Evolutionary conservation across 768 basidiomycete species (phyloP).

Genomic region (Rhizopogon rudus): DNA sequence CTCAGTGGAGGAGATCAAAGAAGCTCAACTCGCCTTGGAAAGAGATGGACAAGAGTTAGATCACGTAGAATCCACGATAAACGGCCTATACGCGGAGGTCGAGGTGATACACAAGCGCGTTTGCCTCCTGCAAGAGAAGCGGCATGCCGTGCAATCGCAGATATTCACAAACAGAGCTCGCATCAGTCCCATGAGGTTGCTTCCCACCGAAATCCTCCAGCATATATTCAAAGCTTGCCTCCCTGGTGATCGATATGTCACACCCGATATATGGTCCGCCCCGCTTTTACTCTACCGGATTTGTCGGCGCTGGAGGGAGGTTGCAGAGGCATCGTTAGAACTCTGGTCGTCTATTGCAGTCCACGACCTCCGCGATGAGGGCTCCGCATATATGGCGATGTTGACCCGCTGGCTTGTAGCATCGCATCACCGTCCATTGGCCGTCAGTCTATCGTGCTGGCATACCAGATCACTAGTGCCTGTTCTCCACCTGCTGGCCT

Average conservation of each 20-base stretch:
- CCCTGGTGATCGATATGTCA: slow-evolving; percentile 15
- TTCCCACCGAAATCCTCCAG: slow-evolving; percentile 28
- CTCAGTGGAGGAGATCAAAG: not conserved
- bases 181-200: slow-evolving; percentile 21
- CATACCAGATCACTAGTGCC: too few relatives aligned
- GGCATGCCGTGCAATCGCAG: slow-evolving; percentile 11
- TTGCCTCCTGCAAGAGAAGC: slow-evolving; percentile 14
- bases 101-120: not conserved
- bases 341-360: slow-evolving; percentile 24
- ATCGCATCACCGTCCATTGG: too few relatives aligned
- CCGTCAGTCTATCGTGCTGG: too few relatives aligned
- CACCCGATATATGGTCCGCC: slow-evolving; percentile 16
- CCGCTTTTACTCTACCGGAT: slow-evolving; percentile 29
- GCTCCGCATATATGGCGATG: too few relatives aligned
- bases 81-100: not conserved
- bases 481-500: too few relatives aligned
- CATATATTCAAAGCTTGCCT: slow-evolving; percentile 26
- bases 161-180: slow-evolving; percentile 18
- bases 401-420: too few relatives aligned
- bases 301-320: slow-evolving; percentile 27
- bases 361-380: too few relatives aligned
- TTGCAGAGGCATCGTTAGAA: slow-evolving; percentile 24
- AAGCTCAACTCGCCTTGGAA: not conserved
- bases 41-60: not conserved
- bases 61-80: not conserved